phyloP scores from a whole-genome alignment of 1,284 basidiomycete species.

The Ganoderma meredithae region DNA sequence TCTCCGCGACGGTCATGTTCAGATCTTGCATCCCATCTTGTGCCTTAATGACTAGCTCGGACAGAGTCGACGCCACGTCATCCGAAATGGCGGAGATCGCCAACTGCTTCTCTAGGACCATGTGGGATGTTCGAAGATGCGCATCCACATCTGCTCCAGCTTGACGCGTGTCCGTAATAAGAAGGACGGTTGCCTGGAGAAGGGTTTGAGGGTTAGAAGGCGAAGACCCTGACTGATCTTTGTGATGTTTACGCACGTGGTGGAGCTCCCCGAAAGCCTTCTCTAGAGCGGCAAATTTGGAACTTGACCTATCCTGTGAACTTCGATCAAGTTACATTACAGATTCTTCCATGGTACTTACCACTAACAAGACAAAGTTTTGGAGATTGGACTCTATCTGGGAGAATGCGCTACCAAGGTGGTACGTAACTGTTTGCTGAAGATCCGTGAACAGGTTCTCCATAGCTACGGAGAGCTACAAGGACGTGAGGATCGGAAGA shows the following conservation, averaged over 20 bases:
- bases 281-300: constrained; percentile 38
- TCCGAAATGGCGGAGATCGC: constrained; percentile 45
- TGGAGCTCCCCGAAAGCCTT: constrained; percentile 39
- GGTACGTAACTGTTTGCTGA: not conserved
- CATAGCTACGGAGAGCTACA: constrained; percentile 14
- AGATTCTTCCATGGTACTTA: not conserved
- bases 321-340: constrained; percentile 1
- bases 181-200: constrained; percentile 21
- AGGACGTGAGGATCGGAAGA: not conserved
- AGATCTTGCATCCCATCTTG: constrained; percentile 53
- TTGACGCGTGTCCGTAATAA: constrained; percentile 35
- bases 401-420: not conserved
- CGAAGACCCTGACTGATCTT: not conserved
- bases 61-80: constrained; percentile 45
- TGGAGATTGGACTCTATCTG: not conserved
- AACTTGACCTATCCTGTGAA: constrained; percentile 10
- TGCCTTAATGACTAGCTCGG: constrained; percentile 47
- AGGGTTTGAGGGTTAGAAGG: constrained; percentile 11
- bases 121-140: constrained; percentile 38
- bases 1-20: constrained; percentile 50
- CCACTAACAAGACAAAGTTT: not conserved
- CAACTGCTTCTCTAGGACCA: constrained; percentile 44
- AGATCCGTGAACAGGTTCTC: constrained; percentile 11
- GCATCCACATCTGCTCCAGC: constrained; percentile 39
- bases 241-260: constrained; percentile 34